Conservation (phyloP, 116 monocot species). For the Trichopus zeylanicus region DNA sequence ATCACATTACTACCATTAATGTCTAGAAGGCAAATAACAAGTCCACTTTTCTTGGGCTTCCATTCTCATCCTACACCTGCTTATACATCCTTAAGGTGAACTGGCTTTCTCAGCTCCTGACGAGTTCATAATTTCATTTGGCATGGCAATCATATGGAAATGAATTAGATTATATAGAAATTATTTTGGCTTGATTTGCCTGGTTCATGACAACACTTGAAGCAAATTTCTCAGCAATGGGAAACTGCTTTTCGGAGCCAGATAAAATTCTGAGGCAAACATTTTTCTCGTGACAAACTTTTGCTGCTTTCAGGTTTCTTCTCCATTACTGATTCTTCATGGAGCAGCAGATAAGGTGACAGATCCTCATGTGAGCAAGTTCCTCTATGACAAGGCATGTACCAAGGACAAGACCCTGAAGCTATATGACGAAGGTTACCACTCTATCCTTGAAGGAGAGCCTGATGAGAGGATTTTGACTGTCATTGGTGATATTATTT, state of each 20-base stretch:
- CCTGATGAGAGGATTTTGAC: conserved; percentile 69
- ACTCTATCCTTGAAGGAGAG: conserved; percentile 89
- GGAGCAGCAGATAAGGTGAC: conserved; percentile 93
- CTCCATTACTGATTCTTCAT: conserved; percentile 80
- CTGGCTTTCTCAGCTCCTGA: too few relatives aligned
- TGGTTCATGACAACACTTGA: too few relatives aligned
- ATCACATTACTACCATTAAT: neutral
- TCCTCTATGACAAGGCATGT: conserved; percentile 59
- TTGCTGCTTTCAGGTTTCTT: conserved; percentile 42
- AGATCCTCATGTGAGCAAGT: conserved; percentile 81
- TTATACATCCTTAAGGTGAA: too few relatives aligned
- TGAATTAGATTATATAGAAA: too few relatives aligned
- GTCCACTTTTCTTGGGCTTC: neutral
- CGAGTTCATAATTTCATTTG: too few relatives aligned
- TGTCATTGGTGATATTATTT: conserved; percentile 69
- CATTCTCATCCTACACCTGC: too few relatives aligned
- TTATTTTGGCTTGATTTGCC: too few relatives aligned
- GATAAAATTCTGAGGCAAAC: too few relatives aligned
- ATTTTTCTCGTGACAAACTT: neutral
- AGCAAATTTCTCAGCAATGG: too few relatives aligned
- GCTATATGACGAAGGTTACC: conserved; percentile 74
- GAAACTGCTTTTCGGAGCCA: too few relatives aligned
- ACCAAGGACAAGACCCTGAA: conserved; percentile 71
- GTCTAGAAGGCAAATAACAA: neutral
- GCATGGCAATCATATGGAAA: too few relatives aligned